phyloP scores from a whole-genome alignment of 306 rosid species.

The Echinosophora koreensis region DNA sequence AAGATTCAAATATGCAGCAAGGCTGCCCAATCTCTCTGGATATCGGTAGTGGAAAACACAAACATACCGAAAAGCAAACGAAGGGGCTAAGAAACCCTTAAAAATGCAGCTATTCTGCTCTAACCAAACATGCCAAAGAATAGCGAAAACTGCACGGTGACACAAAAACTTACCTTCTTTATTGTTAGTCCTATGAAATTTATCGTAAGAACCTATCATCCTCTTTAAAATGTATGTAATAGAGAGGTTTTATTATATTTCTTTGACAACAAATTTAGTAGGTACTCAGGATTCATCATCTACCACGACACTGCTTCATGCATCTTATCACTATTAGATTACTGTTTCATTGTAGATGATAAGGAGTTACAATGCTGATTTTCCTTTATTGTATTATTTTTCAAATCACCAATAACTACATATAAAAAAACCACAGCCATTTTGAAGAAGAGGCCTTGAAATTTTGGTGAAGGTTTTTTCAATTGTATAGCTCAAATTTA shows the following conservation, averaged over 20 bases:
- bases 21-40: constrained; percentile 12
- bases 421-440: not conserved
- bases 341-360: not conserved
- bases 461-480: not conserved
- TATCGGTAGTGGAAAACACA: constrained; percentile 1
- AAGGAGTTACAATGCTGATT: constrained; percentile 11
- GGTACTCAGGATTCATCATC: constrained; percentile 28
- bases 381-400: not conserved
- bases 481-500: not conserved
- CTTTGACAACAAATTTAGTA: constrained; percentile 2
- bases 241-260: constrained; percentile 13
- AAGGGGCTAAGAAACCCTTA: not conserved
- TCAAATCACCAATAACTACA: not conserved
- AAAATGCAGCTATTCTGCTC: not conserved
- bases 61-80: constrained; percentile 29
- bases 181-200: constrained; percentile 18
- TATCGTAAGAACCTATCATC: constrained; percentile 3
- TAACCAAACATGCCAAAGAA: not conserved
- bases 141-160: not conserved
- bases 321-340: not conserved
- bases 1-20: constrained; percentile 19
- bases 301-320: not conserved
- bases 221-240: constrained; percentile 13
- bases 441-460: constrained; percentile 24
- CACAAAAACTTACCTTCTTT: not conserved